These are phyloP conservation scores for Exophiala lecanii-corni DNA, from an alignment of 2,329 filamentous ascomycete genomes.

Conservation along the genomic window DNA sequence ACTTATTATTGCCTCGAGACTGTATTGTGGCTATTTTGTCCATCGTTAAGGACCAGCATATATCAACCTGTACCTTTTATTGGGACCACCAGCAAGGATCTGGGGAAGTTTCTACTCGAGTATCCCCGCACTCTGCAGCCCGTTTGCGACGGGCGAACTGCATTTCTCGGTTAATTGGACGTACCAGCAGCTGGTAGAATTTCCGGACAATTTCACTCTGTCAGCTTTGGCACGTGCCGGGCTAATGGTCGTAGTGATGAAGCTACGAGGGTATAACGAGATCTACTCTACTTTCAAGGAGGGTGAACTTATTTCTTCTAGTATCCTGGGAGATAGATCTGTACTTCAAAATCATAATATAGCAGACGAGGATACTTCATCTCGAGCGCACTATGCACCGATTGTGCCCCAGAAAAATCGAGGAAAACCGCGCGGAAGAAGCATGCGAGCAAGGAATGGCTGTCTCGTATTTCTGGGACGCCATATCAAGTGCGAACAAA, in stretches of 20 bases:
- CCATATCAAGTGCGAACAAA: conserved; percentile 1
- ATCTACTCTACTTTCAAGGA: background rate
- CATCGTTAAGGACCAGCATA: background rate
- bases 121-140: background rate
- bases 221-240: background rate
- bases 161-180: background rate
- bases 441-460: background rate
- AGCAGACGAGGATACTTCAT: background rate
- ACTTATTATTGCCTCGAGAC: background rate
- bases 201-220: background rate
- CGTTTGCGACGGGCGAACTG: background rate
- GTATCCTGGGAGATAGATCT: background rate
- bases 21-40: background rate
- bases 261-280: background rate
- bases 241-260: background rate
- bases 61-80: background rate
- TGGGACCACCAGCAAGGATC: background rate
- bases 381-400: background rate
- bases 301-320: background rate
- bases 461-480: background rate
- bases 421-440: background rate
- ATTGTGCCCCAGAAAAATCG: background rate
- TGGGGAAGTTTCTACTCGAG: background rate
- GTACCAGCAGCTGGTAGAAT: background rate
- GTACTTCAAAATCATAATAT: background rate